phyloP scores from a whole-genome alignment of 768 basidiomycete genomes.

The Naganishia randhawae region DNA sequence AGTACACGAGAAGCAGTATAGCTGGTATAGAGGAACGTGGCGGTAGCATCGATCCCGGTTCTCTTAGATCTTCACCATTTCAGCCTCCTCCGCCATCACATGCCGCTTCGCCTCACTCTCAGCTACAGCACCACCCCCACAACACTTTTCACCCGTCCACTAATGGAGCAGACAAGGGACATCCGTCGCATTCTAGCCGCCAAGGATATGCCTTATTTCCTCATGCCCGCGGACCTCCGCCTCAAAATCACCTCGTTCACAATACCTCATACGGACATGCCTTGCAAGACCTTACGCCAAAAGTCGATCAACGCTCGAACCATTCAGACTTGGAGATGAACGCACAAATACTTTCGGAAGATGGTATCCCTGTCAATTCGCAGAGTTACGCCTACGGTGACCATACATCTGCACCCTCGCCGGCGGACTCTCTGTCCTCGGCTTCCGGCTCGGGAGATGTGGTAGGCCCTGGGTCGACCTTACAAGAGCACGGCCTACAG shows the following conservation, averaged over 20 bases:
- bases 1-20: not conserved
- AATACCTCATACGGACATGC: not conserved
- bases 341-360: not conserved
- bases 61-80: slow-evolving; percentile 10
- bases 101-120: not conserved
- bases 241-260: not conserved
- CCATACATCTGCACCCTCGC: not conserved
- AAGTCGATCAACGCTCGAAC: not conserved
- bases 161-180: not conserved
- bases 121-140: not conserved
- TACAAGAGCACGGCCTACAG: not conserved
- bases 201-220: not conserved
- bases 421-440: not conserved
- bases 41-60: slow-evolving; percentile 17
- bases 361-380: not conserved
- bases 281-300: not conserved
- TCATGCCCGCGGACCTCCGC: not conserved
- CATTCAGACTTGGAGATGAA: not conserved
- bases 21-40: slow-evolving; percentile 7
- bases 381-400: not conserved
- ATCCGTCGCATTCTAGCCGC: not conserved
- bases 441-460: not conserved
- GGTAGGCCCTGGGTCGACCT: not conserved
- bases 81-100: not conserved
- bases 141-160: not conserved